Base-by-base conservation (phyloP, 345 rosid genomes). In the Syzygium jambos region DNA sequence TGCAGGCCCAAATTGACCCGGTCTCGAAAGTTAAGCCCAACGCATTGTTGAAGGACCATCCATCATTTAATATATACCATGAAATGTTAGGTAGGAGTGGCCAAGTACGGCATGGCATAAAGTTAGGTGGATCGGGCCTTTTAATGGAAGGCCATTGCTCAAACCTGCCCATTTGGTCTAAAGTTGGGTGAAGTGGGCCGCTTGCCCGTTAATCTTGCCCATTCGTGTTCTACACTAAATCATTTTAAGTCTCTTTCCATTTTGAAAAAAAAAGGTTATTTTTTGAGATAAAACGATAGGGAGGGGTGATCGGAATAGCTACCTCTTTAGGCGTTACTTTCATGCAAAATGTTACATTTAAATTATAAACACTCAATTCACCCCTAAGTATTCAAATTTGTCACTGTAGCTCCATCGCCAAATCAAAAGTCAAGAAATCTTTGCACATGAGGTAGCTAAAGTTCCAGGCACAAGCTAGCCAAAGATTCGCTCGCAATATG, bases 381-480 rank as follows among this genome's bases (percentile, higher is more conserved):
- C 22, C 2, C 5, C 3, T 29, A 65, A 65, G 21, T 29, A 63
- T 1, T 2, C 15, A 19, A n/a, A 9, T 3, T 3, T 1, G 1
- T n/a, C 30, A 63, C 16, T 59, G 6, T 59, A 59, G 4, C 17
- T 19, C 38, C 73, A 6, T 2, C 1, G 0, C 3, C 17, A 1
- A 29, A 29, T 65, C 0, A 65, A 9, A 65, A 29, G 41, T 51
- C 4, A 3, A 51, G 52, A 51, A 10, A 51, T 51, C 52, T 11
- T 1, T 51, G 2, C 52, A 51, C 12, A 51, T 51, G 12, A 10
- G 52, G 11, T 11, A 51, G 11, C 11, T 51, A 51, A 51, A 9
- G 13, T 51, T 51, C 52, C 0, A 51, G 3, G 12, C 13, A 51
- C 52, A 51, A 51, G 52, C 13, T 51, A 2, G 12, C 11, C 12